A percentile compares a stretch with the other conserved stretches of the same genome.
Conservation (phyloP, 2,329 filamentous ascomycete genomes). For the Aaosphaeria pasadenensis region DNA sequence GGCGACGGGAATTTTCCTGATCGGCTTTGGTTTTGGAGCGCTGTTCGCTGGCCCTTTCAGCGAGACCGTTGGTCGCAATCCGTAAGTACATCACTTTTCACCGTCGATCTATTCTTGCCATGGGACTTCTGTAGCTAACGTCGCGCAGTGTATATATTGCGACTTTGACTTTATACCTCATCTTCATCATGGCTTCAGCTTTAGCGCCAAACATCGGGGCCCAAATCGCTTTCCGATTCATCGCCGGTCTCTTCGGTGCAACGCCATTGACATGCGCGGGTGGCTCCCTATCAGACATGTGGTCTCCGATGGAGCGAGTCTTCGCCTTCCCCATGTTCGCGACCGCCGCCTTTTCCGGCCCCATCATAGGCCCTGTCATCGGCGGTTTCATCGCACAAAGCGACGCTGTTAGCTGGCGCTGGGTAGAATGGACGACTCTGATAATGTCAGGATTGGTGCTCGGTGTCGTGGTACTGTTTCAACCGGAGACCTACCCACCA, state of each 20-base stretch:
- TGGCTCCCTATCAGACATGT: conserved; percentile 47
- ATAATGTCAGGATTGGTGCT: conserved; percentile 39
- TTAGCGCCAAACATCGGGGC: conserved; percentile 50
- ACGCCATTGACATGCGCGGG: conserved; percentile 47
- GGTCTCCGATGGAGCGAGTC: conserved; percentile 36
- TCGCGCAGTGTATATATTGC: conserved; percentile 37
- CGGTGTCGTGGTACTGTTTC: conserved; percentile 11
- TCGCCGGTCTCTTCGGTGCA: conserved; percentile 49
- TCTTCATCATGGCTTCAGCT: conserved; percentile 47
- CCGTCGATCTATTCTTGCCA: too few relatives aligned
- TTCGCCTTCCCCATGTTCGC: conserved; percentile 43
- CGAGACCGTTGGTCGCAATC: conserved; percentile 42
- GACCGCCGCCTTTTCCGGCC: conserved; percentile 40
- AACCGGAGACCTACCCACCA: conserved; percentile 20
- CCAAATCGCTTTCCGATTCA: conserved; percentile 50
- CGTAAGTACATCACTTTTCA: neutral
- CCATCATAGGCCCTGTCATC: conserved; percentile 42
- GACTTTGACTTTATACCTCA: conserved; percentile 46
- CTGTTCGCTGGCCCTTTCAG: conserved; percentile 44
- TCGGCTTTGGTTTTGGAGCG: conserved; percentile 47
- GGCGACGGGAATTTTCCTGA: conserved; percentile 46
- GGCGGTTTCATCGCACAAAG: conserved; percentile 43
- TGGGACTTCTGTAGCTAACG: conserved; percentile 17
- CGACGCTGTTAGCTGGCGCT: conserved; percentile 52
- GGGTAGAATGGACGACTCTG: conserved; percentile 53